Conservation (phyloP, 306 rosid species). For the Vigna reflexopilosa region DNA sequence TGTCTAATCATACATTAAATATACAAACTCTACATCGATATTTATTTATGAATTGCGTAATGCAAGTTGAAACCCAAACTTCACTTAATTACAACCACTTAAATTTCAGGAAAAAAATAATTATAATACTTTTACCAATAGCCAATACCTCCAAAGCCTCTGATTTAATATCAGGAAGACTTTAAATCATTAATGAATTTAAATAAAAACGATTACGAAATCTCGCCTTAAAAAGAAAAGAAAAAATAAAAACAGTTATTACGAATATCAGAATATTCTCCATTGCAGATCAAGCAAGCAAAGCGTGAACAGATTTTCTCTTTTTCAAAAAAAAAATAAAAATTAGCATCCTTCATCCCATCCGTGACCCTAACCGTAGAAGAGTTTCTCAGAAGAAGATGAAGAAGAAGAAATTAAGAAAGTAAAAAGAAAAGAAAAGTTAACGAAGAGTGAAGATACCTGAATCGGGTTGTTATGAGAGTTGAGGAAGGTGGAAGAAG, state of each 20-base stretch:
- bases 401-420: no score
- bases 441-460: slow-evolving; percentile 31
- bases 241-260: background rate
- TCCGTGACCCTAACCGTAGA: background rate
- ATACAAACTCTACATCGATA: background rate
- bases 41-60: background rate
- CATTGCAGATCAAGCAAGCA: slow-evolving; percentile 13
- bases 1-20: background rate
- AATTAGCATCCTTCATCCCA: background rate
- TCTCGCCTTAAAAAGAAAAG: background rate
- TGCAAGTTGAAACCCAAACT: background rate
- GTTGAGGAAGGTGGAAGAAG: slow-evolving; percentile 35
- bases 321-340: background rate
- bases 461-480: background rate
- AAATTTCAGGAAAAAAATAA: no score
- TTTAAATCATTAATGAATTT: background rate
- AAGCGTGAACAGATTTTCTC: background rate
- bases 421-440: no score
- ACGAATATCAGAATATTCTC: slow-evolving; percentile 26
- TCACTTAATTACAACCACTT: background rate
- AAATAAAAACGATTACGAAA: background rate
- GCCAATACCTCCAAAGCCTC: no score
- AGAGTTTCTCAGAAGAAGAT: background rate
- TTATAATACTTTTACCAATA: no score
- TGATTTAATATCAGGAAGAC: no score